Percentiles rank a stretch among this genome's conserved stretches.
phyloP scores from a whole-genome alignment of 2,329 filamentous ascomycete species.

The Beauveria rudraprayagi region DNA sequence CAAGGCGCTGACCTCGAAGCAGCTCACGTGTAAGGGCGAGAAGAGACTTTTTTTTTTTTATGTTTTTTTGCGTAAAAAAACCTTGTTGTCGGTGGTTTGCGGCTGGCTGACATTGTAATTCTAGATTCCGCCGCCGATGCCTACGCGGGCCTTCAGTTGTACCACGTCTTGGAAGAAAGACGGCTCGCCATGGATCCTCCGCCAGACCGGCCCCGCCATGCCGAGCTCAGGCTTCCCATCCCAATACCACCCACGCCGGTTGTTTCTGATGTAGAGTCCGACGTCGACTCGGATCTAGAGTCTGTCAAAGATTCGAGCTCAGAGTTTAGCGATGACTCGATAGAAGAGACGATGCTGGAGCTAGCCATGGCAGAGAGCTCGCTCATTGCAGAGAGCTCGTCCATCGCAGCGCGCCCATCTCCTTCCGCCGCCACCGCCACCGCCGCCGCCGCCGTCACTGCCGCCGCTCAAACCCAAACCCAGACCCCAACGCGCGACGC shows the following conservation, averaged over 20 bases:
- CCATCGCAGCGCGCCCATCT: neutral
- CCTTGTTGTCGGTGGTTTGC: too few relatives aligned
- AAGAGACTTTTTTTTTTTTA: too few relatives aligned
- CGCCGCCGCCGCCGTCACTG: too few relatives aligned
- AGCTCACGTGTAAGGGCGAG: slow-evolving; percentile 57
- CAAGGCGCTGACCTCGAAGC: slow-evolving; percentile 48
- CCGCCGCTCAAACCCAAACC: neutral
- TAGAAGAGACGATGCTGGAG: neutral
- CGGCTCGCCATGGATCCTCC: slow-evolving; percentile 57
- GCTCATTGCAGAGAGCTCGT: neutral
- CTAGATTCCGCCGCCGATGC: slow-evolving; percentile 73
- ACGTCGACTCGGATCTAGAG: slow-evolving; percentile 15
- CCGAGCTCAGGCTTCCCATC: slow-evolving; percentile 60
- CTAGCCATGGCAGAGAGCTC: slow-evolving; percentile 5
- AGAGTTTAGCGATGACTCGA: slow-evolving; percentile 3
- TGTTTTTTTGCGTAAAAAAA: too few relatives aligned
- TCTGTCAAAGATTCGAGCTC: slow-evolving; percentile 3
- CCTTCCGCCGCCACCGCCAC: neutral
- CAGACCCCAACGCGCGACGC: slow-evolving; percentile 23
- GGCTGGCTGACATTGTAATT: neutral
- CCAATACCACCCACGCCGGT: slow-evolving; percentile 32
- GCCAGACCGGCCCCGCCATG: slow-evolving; percentile 62
- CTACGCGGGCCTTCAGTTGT: slow-evolving; percentile 71
- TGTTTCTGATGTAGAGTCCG: slow-evolving; percentile 24
- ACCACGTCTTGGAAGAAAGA: slow-evolving; percentile 60